Conservation (phyloP, 1,284 basidiomycete species). For the Cryptococcus deneoformans region DNA sequence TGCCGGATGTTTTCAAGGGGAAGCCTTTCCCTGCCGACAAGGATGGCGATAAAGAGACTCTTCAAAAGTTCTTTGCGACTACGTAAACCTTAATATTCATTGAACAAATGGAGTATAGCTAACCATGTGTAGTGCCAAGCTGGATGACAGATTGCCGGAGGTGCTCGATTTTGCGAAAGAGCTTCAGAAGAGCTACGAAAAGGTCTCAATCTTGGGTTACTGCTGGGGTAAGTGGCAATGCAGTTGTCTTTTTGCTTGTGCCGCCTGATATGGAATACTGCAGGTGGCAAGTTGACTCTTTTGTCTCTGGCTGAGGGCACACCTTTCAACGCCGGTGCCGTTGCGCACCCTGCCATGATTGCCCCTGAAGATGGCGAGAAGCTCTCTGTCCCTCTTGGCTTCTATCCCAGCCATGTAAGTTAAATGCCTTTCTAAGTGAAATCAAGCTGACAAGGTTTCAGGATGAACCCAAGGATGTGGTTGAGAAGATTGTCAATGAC, state of each 20-base stretch:
- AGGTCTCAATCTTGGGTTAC: conserved; percentile 38
- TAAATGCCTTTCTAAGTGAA: not conserved
- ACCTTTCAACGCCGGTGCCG: conserved; percentile 31
- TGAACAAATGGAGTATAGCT: not conserved
- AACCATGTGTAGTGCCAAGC: conserved; percentile 29
- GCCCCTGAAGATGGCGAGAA: conserved; percentile 34
- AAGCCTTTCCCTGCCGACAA: conserved; percentile 39
- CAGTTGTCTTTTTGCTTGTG: not conserved
- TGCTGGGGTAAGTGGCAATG: conserved; percentile 36
- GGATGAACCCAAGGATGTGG: conserved; percentile 40
- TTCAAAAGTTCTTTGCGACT: conserved; percentile 37
- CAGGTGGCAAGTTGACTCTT: conserved; percentile 41
- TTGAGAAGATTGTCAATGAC: conserved; percentile 24
- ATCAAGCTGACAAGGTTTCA: conserved; percentile 1
- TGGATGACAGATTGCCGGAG: conserved; percentile 38
- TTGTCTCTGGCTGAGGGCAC: conserved; percentile 22
- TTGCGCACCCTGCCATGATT: conserved; percentile 44
- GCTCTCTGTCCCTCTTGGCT: conserved; percentile 34
- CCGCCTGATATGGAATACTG: not conserved
- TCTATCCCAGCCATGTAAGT: conserved; percentile 33
- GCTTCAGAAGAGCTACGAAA: conserved; percentile 24
- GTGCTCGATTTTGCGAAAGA: conserved; percentile 32
- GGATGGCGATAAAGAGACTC: conserved; percentile 39
- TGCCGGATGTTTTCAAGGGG: conserved; percentile 42
- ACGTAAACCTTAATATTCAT: conserved; percentile 24